Evolutionary conservation across 805 yeast genomes (phyloP).

Genomic region (Helenozyma rhizophorensis): DNA sequence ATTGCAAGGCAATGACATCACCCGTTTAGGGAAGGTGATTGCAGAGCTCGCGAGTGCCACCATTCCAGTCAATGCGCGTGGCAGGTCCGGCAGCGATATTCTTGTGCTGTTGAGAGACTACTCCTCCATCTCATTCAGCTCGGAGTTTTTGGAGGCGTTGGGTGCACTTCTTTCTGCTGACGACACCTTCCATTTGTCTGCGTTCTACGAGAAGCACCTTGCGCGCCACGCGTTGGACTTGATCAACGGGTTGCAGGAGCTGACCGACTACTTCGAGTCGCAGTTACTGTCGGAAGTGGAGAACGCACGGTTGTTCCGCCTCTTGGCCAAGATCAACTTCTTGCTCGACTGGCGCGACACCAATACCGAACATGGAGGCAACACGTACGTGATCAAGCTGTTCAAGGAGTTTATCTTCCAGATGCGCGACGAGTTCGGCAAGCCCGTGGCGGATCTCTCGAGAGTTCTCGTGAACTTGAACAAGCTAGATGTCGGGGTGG

Average conservation of each 20-base stretch:
- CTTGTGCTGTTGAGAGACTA: slow-evolving; percentile 14
- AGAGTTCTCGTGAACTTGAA: slow-evolving; percentile 76
- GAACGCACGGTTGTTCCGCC: slow-evolving; percentile 80
- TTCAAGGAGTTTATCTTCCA: slow-evolving; percentile 85
- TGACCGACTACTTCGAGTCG: slow-evolving; percentile 56
- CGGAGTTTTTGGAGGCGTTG: slow-evolving; percentile 38
- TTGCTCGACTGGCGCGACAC: slow-evolving; percentile 71
- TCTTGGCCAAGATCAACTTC: slow-evolving; percentile 76
- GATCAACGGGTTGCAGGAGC: slow-evolving; percentile 47
- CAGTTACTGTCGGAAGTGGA: slow-evolving; percentile 72
- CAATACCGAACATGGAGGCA: slow-evolving; percentile 57
- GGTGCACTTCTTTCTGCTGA: slow-evolving; percentile 13
- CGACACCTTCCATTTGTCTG: slow-evolving; percentile 19
- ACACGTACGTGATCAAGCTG: slow-evolving; percentile 54
- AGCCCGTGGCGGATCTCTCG: slow-evolving; percentile 74
- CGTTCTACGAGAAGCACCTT: slow-evolving; percentile 22
- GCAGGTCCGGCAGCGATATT: slow-evolving; percentile 8
- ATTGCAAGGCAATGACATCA: slow-evolving; percentile 53
- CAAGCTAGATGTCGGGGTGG: slow-evolving; percentile 88
- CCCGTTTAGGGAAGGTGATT: slow-evolving; percentile 55
- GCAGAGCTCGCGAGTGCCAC: slow-evolving; percentile 47
- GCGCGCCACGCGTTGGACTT: slow-evolving; percentile 38
- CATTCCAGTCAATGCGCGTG: slow-evolving; percentile 24
- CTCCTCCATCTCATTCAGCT: slow-evolving; percentile 27
- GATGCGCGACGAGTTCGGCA: slow-evolving; percentile 72